Base-by-base conservation (phyloP, 345 rosid species). In the Syzygium oleosum region DNA sequence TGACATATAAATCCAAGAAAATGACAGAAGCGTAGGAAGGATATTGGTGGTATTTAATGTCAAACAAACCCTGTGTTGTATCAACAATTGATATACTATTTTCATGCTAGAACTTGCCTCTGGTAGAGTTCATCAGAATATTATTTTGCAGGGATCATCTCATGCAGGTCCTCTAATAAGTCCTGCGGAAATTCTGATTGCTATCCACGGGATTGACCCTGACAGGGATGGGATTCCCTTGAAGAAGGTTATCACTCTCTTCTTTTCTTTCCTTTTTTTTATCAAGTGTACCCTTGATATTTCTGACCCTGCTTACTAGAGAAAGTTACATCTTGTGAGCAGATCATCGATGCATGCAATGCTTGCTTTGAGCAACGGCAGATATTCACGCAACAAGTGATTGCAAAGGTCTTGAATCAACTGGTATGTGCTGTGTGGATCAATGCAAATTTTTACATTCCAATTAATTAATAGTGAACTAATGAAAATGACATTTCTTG, bases 271-370 rank as follows among this genome's bases (percentile, higher is more conserved):
- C 51, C 55, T 29, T 41, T 9, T 51, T 84, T 77, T 78, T 52
- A 68, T 46, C 84, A 86, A 17, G 54, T n/a, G 85, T 41, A 19
- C 54, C n/a, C 85, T 88, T 84, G 78, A 85, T 65, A 84, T 73
- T n/a, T 49, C 55, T 63, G 17, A 41, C 51, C 51, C 52, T 56
- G 52, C 27, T 12, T 84, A 51, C 85, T 68, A 51, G 52, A n/a
- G 53, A 41, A 65, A 79, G 38, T 25, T 87, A n/a, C 87, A 46
- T 58, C 87, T 87, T 85, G 90, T 51, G 91, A 77, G 85, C 95
- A 98, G 99, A 91, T 98, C 86, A 98, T 96, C 54, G 99, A 96
- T 91, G 99, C 99, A 87, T 98, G 99, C 88, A 98, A 96, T 90
- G 92, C 95, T 87, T 98, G 99, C 91, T 98, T 96, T 91, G 98